Evolutionary conservation across 2,329 filamentous ascomycete genomes (phyloP), one percentile per base, ranked within the genome.

Genomic region (Colletotrichum euphorbiae): DNA sequence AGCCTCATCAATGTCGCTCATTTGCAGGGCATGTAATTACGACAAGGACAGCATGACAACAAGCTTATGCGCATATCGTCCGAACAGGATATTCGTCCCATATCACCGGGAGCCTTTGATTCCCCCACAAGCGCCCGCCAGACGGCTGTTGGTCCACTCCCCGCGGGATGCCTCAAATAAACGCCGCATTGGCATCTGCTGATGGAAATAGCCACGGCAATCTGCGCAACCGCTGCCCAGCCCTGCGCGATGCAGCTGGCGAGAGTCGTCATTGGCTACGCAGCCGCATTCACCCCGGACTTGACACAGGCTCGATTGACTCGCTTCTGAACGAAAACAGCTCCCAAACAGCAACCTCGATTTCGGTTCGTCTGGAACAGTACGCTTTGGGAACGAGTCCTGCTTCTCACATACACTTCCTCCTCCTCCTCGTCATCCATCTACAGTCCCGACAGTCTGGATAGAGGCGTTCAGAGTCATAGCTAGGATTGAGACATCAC

Each of bases 141-240:
- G 19, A 40, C 45, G 38, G 17, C 33, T 58, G 21, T 55, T 58
- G 64, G 51, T 36, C 51, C 57, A 19, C 24, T 51, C 38, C 50
- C 9, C 24, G 50, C 63, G 57, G 42, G 13, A 24, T 43, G 52
- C 61, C 54, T 65, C 61, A 46, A 46, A 55, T 50, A 65, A 46
- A 54, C 54, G 65, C 65, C 21, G 65, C 65, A 65, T 46, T 31
- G 60, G 17, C 46, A n/a, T 28, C 17, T 28, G 1, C 24, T n/a
- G 46, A 65, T 65, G 21, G 65, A 59, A 65, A 68, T 68, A 68
- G 61, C 65, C 54, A 68, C 65, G 54, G 65, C 61, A 68, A 59
- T 68, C 54, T 68, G 61, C 65, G 65, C 48, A 68, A 43, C 65
- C 65, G 65, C 61, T 40, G 54, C 46, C 45, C 19, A 52, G 13